Conservation (phyloP, 2,329 filamentous ascomycete species). For the Venturia asperata region DNA sequence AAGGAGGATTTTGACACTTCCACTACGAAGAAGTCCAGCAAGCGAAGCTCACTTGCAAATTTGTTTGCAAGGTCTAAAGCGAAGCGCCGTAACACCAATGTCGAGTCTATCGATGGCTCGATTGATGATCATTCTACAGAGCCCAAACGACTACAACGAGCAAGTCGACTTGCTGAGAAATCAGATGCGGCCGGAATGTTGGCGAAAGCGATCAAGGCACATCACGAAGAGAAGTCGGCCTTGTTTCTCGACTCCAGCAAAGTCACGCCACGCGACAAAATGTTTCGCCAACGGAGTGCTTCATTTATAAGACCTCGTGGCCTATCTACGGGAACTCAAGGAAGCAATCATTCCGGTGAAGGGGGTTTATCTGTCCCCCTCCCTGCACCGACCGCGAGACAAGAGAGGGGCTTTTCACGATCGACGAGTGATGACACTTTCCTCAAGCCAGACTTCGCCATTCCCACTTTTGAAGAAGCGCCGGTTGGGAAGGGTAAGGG, state of each 20-base stretch:
- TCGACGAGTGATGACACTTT: conserved; percentile 11
- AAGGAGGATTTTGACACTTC: conserved; percentile 18
- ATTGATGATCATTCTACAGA: not conserved
- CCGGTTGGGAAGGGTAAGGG: not conserved
- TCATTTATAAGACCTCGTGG: conserved; percentile 14
- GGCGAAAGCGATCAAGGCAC: conserved; percentile 28
- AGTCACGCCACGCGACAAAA: not conserved
- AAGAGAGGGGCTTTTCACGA: not conserved
- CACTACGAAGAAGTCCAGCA: conserved; percentile 6
- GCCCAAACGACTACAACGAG: conserved; percentile 16
- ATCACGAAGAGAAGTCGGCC: conserved; percentile 29
- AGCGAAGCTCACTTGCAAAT: conserved; percentile 9
- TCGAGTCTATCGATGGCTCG: conserved; percentile 14
- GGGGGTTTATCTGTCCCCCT: not conserved
- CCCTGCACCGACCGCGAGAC: no score
- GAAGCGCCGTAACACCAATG: not conserved
- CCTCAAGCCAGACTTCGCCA: conserved; percentile 9
- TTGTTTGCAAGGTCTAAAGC: conserved; percentile 12
- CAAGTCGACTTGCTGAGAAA: conserved; percentile 3
- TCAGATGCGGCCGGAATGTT: conserved; percentile 15
- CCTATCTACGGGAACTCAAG: not conserved
- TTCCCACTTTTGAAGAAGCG: not conserved
- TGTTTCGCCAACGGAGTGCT: conserved; percentile 16
- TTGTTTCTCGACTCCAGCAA: conserved; percentile 29
- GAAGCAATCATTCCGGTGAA: not conserved